Conservation (phyloP, 2,329 filamentous ascomycete species). For the Sporothrix humicola region DNA sequence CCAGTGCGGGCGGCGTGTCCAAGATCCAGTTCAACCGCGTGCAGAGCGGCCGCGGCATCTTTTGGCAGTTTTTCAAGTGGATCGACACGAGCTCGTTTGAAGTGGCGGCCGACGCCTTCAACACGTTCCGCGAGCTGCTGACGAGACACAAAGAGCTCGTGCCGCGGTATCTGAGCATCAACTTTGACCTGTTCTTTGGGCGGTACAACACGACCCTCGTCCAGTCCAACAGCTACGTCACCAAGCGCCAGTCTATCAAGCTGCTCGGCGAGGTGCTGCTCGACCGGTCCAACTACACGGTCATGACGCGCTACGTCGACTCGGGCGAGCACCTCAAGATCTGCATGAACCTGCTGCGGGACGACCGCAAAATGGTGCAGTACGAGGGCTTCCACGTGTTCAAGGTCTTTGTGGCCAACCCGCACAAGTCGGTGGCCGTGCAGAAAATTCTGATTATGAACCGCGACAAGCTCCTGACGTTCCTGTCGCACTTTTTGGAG, state of each 20-base stretch:
- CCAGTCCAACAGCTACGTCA: conserved; percentile 94
- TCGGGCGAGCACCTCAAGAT: conserved; percentile 95
- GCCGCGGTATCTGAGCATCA: conserved; percentile 82
- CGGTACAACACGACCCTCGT: conserved; percentile 87
- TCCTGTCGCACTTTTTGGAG: conserved; percentile 89
- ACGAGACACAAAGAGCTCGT: conserved; percentile 94
- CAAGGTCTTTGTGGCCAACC: conserved; percentile 99
- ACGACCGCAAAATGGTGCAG: conserved; percentile 98
- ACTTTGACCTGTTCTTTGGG: conserved; percentile 92
- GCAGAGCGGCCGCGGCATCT: conserved; percentile 81
- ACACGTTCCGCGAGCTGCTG: conserved; percentile 92
- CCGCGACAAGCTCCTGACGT: conserved; percentile 84
- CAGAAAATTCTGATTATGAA: conserved; percentile 97
- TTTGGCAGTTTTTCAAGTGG: conserved; percentile 98
- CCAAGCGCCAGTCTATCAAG: conserved; percentile 97
- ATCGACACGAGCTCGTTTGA: conserved; percentile 97
- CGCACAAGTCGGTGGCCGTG: conserved; percentile 95
- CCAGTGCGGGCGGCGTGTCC: conserved; percentile 74
- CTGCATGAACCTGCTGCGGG: conserved; percentile 94
- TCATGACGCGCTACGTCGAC: conserved; percentile 98
- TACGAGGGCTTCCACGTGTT: conserved; percentile 99
- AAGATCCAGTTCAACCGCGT: conserved; percentile 77
- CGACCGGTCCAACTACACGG: conserved; percentile 93
- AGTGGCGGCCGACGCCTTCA: conserved; percentile 95
- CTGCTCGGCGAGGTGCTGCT: conserved; percentile 92